Base-by-base conservation (phyloP, 768 basidiomycete species). In the Leccinum uliginosum region DNA sequence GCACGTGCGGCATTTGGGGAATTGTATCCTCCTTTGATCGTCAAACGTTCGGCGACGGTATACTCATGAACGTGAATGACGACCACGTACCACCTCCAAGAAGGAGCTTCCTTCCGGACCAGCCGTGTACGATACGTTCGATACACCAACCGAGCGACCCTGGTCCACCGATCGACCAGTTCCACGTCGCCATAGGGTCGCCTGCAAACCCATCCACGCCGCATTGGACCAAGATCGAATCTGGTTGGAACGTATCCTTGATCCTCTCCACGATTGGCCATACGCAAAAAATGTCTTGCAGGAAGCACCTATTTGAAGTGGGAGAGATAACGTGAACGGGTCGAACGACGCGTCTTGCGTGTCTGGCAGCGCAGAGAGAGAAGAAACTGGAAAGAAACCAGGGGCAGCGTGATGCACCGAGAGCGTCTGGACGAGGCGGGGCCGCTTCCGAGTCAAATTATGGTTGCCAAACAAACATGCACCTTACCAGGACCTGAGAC, bases 171-270 rank as follows among this genome's bases (percentile, higher is more conserved):
- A 92, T 70, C 6, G 80, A 76, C 85, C 86, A 86, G 68, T 92
- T 86, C 78, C 88, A 86, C 3, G 81, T 79, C 4, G 80, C 79
- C 71, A 86, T 85, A 1, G 89, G 87, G 69, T 97, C 95, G 0
- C 88, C 91, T 1, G 91, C 85, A 3, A 98, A 79, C 0, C 85
- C 91, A 61, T 98, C 95, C 1, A 84, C 83, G 2, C 95, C 95
- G 55, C 93, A 92, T 65, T 97, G 93, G 0, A 97, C 65, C 0
- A 96, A 80, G 14, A 92, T 69, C 63, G 82, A 91, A 62, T 95
- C 89, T 0, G 94, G 94, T 4, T 74, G 65, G 68, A 88, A 94
- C 0, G 79, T 76, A 12, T 77, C 73, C 57, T 72, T 80, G 23
- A 94, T 73, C 3, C 70, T 71, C 62, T 91, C 84, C 17, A 97